Conservation (phyloP, 129 eudicot species). For the Tagetes patula region DNA sequence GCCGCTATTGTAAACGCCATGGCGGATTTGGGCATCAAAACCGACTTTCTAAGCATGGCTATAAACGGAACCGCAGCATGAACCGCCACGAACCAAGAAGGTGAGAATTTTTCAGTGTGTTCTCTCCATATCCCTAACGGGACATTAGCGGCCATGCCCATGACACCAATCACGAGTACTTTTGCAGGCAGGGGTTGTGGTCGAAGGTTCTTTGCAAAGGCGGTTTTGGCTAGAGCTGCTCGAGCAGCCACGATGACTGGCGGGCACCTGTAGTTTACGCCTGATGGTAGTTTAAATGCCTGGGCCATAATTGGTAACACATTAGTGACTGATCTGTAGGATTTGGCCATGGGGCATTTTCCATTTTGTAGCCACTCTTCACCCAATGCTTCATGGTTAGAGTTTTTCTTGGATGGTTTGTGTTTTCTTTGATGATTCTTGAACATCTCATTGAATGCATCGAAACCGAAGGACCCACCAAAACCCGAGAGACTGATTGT, state of each 20-base stretch:
- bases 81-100: slow-evolving; percentile 91
- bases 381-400: slow-evolving; percentile 74
- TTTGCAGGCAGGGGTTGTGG: slow-evolving; percentile 84
- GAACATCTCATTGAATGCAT: slow-evolving; percentile 72
- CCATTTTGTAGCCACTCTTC: slow-evolving; percentile 92
- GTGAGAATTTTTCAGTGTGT: slow-evolving; percentile 88
- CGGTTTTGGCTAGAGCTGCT: slow-evolving; percentile 75
- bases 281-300: slow-evolving; percentile 74
- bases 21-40: slow-evolving; percentile 94
- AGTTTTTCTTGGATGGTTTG: slow-evolving; percentile 53
- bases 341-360: slow-evolving; percentile 91
- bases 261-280: slow-evolving; percentile 66
- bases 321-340: slow-evolving; percentile 75
- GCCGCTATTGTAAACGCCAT: slow-evolving; percentile 97
- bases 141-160: slow-evolving; percentile 91
- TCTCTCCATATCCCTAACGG: slow-evolving; percentile 97
- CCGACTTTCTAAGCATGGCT: slow-evolving; percentile 84
- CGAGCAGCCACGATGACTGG: slow-evolving; percentile 79
- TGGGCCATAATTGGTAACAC: slow-evolving; percentile 83
- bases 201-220: slow-evolving; percentile 79
- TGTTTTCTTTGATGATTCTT: slow-evolving; percentile 62
- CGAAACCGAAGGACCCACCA: slow-evolving; percentile 84
- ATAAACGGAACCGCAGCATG: slow-evolving; percentile 99
- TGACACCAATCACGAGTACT: slow-evolving; percentile 71
- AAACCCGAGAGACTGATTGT: slow-evolving; percentile 86